phyloP scores from a whole-genome alignment of 768 basidiomycete species.

The Macrolepiota dolichaula region DNA sequence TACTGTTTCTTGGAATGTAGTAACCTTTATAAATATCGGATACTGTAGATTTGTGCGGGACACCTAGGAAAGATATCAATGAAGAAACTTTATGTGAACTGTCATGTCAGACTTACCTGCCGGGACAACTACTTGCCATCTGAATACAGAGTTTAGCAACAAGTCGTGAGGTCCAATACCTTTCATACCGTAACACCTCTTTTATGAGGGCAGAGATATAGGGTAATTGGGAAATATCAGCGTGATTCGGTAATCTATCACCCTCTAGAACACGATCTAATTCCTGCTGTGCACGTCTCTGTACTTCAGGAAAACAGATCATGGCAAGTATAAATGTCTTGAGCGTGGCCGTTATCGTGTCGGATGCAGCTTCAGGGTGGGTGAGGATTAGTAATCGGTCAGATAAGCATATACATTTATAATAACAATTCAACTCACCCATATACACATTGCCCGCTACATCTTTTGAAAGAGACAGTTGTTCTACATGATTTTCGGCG shows the following conservation, averaged over 20 bases:
- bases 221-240: slow-evolving; percentile 19
- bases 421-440: slow-evolving; percentile 27
- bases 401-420: background rate
- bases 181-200: slow-evolving; percentile 23
- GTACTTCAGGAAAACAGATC: slow-evolving; percentile 23
- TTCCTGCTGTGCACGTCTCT: slow-evolving; percentile 25
- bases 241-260: slow-evolving; percentile 21
- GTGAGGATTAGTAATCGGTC: background rate
- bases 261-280: slow-evolving; percentile 22
- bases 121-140: slow-evolving; percentile 1
- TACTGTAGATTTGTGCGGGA: background rate
- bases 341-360: background rate
- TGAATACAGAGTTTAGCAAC: background rate
- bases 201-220: slow-evolving; percentile 22
- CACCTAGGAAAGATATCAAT: background rate
- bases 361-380: slow-evolving; percentile 2
- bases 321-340: slow-evolving; percentile 24
- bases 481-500: background rate
- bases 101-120: background rate
- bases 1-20: background rate
- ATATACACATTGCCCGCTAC: slow-evolving; percentile 38
- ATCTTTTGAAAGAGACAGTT: slow-evolving; percentile 20
- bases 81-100: background rate
- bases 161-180: background rate
- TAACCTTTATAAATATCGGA: slow-evolving; percentile 4